phyloP scores from a whole-genome alignment of 1,284 basidiomycete species.

The Cutaneotrichosporon curvatum region DNA sequence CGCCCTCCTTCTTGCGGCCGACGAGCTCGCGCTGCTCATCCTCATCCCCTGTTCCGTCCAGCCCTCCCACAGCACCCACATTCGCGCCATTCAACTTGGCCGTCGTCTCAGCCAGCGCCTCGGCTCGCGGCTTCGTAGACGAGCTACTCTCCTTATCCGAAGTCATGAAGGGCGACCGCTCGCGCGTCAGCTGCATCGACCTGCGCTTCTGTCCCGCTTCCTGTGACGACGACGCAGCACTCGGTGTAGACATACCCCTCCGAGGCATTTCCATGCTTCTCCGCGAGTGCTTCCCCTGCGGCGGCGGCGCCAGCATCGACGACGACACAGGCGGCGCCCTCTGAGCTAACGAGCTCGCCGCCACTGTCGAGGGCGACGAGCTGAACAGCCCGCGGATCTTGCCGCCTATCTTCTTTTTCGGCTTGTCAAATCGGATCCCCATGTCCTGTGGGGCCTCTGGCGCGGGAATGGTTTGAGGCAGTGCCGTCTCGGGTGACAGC shows the following conservation, averaged over 20 bases:
- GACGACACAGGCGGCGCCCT: conserved; percentile 16
- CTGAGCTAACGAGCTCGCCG: conserved; percentile 15
- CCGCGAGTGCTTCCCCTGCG: not conserved
- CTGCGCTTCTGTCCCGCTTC: not conserved
- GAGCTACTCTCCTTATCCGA: not conserved
- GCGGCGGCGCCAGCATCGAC: not conserved
- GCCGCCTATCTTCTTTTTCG: conserved; percentile 30
- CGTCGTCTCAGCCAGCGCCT: conserved; percentile 11
- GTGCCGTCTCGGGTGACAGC: conserved; percentile 4
- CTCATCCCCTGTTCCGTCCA: conserved; percentile 35
- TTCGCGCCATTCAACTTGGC: conserved; percentile 16
- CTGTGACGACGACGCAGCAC: not conserved
- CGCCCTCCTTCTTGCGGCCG: conserved; percentile 44
- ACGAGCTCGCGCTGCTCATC: conserved; percentile 38
- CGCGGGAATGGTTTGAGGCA: conserved; percentile 15
- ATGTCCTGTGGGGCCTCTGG: not conserved
- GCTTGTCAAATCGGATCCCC: conserved; percentile 16
- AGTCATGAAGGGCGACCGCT: not conserved
- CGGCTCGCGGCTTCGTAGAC: not conserved
- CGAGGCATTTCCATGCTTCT: not conserved
- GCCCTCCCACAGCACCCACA: conserved; percentile 34
- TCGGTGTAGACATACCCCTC: not conserved
- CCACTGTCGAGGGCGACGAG: conserved; percentile 13
- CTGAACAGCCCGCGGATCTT: conserved; percentile 33
- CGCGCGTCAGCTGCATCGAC: not conserved